These are phyloP conservation scores for Glebionis coronaria DNA, from an alignment of 129 eudicot genomes.

Conservation along the genomic window DNA sequence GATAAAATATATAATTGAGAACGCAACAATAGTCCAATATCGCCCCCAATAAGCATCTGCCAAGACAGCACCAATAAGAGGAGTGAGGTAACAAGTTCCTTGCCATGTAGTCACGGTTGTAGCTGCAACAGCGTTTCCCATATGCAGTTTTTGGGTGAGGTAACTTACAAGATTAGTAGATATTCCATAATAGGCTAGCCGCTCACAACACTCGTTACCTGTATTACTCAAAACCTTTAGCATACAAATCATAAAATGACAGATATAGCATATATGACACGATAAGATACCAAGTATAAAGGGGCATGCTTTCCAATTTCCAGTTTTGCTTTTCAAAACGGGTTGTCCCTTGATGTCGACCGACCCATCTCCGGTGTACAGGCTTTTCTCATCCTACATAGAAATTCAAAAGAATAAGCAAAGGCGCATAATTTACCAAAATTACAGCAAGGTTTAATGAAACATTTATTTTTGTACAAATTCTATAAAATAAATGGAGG, in stretches of 20 bases:
- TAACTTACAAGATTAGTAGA: conserved; percentile 59
- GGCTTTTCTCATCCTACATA: conserved; percentile 39
- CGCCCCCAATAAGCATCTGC: conserved; percentile 85
- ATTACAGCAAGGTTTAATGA: no score
- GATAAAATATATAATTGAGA: conserved; percentile 58
- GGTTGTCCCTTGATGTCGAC: conserved; percentile 62
- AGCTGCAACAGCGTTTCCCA: conserved; percentile 70
- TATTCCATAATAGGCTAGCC: conserved; percentile 70
- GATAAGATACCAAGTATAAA: conserved; percentile 55
- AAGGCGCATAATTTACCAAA: neutral
- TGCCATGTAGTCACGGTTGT: conserved; percentile 68
- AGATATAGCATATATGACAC: neutral
- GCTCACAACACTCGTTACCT: conserved; percentile 82
- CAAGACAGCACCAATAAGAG: conserved; percentile 69
- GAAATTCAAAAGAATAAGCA: neutral
- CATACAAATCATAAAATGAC: neutral
- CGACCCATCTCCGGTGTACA: conserved; percentile 74
- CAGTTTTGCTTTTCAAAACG: conserved; percentile 61
- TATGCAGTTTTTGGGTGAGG: conserved; percentile 57
- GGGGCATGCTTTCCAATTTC: conserved; percentile 85
- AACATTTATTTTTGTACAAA: no score
- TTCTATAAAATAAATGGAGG: no score
- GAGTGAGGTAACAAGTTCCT: conserved; percentile 75
- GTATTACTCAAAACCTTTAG: conserved; percentile 12
- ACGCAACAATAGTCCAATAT: conserved; percentile 78